phyloP scores from a whole-genome alignment of 176 grass and related monocot genomes.

The Lolium rigidum region DNA sequence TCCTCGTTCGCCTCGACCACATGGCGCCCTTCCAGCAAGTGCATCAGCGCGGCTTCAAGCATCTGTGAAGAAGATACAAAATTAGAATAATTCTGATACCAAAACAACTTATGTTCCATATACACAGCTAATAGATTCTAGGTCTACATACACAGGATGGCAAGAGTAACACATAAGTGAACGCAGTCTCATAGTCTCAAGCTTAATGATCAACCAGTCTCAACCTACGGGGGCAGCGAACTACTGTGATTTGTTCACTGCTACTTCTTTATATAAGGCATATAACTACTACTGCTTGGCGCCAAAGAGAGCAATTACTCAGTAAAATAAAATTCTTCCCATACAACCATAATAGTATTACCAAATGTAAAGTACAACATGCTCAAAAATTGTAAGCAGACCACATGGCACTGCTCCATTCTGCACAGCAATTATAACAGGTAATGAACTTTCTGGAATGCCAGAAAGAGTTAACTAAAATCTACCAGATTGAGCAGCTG shows the following conservation, averaged over 20 bases:
- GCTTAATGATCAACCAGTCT: neutral
- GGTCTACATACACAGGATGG: neutral
- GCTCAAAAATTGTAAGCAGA: neutral
- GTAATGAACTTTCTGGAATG: slow-evolving; percentile 18
- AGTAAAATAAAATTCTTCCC: neutral
- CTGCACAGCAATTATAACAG: slow-evolving; percentile 12
- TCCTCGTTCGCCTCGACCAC: slow-evolving; percentile 65
- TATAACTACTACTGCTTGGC: neutral
- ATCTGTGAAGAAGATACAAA: slow-evolving; percentile 47
- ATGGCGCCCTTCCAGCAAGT: slow-evolving; percentile 82
- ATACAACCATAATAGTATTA: neutral
- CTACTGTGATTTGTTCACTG: neutral
- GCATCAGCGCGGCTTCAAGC: slow-evolving; percentile 68
- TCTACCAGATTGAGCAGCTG: slow-evolving; percentile 25
- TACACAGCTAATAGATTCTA: neutral
- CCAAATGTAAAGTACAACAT: slow-evolving; percentile 24
- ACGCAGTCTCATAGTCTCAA: neutral
- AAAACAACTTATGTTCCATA: neutral
- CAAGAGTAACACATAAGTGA: slow-evolving; percentile 10
- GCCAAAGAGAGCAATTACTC: slow-evolving; percentile 24
- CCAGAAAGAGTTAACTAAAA: slow-evolving; percentile 23
- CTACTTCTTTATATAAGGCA: neutral
- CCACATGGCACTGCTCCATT: neutral
- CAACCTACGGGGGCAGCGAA: neutral
- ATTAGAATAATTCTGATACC: neutral